A percentile compares a stretch with the other conserved stretches of the same genome.
Conservation (phyloP, 495 filamentous ascomycete species). For the Sphaerosporella brunnea region DNA sequence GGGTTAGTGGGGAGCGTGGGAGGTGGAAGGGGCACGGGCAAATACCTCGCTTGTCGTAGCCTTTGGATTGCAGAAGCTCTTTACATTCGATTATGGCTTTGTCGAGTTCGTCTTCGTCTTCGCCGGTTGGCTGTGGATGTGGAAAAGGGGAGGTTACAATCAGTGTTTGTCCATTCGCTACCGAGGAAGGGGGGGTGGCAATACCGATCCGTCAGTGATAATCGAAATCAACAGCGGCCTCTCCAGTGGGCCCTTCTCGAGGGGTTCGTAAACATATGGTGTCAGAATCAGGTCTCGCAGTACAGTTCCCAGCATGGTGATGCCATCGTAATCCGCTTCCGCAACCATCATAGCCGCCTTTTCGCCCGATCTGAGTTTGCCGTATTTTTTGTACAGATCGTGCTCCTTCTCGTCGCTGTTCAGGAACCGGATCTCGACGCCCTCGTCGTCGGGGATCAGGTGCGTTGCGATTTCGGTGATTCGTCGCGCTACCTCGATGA, state of each 20-base stretch:
- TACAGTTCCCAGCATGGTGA: not conserved
- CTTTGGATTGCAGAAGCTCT: not conserved
- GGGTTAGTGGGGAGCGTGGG: not conserved
- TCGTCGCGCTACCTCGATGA: not conserved
- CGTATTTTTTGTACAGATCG: not conserved
- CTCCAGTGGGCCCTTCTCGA: not conserved
- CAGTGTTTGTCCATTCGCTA: not conserved
- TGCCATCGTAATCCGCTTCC: not conserved
- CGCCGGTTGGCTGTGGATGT: not conserved
- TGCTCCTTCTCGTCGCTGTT: not conserved
- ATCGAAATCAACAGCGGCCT: conserved; percentile 3
- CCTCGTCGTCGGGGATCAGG: not conserved
- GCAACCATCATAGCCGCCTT: not conserved
- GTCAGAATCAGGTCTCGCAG: not conserved
- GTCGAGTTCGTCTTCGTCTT: not conserved
- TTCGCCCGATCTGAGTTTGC: not conserved
- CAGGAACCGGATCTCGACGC: conserved; percentile 3
- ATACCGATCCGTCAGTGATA: conserved; percentile 1
- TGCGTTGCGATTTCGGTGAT: not conserved
- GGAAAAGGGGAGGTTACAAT: too few species aligned
- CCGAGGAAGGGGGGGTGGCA: not conserved
- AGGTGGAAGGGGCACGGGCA: too few species aligned
- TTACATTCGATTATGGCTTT: conserved; percentile 2
- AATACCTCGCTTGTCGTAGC: too few species aligned
- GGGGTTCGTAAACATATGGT: not conserved